A percentile compares a stretch with the other conserved stretches of the same genome.
Conservation (phyloP, 257 asterid genomes). For the Paraleonurus japonicus region DNA sequence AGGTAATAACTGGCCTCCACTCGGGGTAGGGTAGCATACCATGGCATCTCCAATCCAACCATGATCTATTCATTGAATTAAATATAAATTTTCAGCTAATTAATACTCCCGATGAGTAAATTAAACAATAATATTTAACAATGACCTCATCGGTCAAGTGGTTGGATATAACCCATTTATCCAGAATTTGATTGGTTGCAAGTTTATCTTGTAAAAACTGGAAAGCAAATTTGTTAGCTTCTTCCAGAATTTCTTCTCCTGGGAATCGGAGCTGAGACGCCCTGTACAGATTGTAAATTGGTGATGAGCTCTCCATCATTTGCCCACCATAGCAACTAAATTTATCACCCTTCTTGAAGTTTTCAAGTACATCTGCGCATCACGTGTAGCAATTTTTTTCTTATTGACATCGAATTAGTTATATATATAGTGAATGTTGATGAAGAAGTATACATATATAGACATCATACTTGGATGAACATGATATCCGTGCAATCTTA, state of each 20-base stretch:
- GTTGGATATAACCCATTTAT: slow-evolving; percentile 49
- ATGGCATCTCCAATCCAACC: slow-evolving; percentile 35
- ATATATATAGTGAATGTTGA: too few species aligned
- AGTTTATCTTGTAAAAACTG: slow-evolving; percentile 27
- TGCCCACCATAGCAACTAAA: slow-evolving; percentile 38
- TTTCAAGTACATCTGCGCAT: slow-evolving; percentile 33
- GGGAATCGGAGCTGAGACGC: slow-evolving; percentile 47
- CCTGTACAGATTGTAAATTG: slow-evolving; percentile 42
- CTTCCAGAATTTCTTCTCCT: slow-evolving; percentile 51
- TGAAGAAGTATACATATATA: not conserved
- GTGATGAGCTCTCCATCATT: slow-evolving; percentile 34
- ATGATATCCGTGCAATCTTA: slow-evolving; percentile 43
- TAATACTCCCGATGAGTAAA: too few species aligned
- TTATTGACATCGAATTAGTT: too few species aligned
- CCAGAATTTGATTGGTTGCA: slow-evolving; percentile 20
- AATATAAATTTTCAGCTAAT: too few species aligned
- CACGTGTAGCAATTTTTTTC: too few species aligned
- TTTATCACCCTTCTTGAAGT: slow-evolving; percentile 35
- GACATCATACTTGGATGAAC: slow-evolving; percentile 27
- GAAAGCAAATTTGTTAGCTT: slow-evolving; percentile 33
- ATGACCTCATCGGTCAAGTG: slow-evolving; percentile 45
- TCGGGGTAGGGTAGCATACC: slow-evolving; percentile 41
- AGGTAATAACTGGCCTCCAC: too few species aligned
- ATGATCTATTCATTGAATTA: slow-evolving; percentile 15
- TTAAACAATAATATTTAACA: not conserved